Evolutionary conservation across 176 grass and related monocot species (phyloP).

Genomic region (Oryza meridionalis): DNA sequence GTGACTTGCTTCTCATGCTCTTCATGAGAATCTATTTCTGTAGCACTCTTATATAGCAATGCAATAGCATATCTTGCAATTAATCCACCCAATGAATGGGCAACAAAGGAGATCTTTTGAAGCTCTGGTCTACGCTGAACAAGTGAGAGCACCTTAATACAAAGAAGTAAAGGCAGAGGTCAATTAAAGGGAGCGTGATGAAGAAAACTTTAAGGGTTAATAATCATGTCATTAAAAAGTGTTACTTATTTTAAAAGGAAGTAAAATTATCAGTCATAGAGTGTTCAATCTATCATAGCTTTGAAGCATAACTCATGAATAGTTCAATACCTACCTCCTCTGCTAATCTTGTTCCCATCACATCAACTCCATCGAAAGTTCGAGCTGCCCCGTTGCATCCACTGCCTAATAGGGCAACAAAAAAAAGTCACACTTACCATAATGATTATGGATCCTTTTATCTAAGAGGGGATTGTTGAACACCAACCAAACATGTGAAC

Average conservation of each 20-base stretch:
- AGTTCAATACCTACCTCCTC: conserved; percentile 56
- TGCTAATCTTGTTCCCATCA: conserved; percentile 92
- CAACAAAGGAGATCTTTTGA: conserved; percentile 89
- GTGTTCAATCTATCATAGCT: neutral
- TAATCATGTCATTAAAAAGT: neutral
- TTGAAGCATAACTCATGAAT: conserved; percentile 13
- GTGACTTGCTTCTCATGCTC: conserved; percentile 36
- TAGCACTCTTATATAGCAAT: conserved; percentile 53
- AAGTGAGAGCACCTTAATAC: conserved; percentile 64
- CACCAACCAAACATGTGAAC: neutral
- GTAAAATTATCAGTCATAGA: conserved; percentile 17
- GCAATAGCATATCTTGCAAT: conserved; percentile 95
- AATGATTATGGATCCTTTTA: neutral
- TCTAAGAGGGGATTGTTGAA: neutral
- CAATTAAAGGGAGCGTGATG: conserved; percentile 2
- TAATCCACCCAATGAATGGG: conserved; percentile 92
- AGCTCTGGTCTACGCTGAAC: conserved; percentile 57
- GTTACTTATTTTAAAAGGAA: neutral
- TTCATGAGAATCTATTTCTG: conserved; percentile 32
- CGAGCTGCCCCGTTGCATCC: conserved; percentile 64
- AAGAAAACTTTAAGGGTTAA: neutral
- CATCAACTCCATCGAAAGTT: conserved; percentile 81
- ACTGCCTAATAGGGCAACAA: conserved; percentile 63
- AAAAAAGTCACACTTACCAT: neutral
- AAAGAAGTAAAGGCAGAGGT: conserved; percentile 32